Evolutionary conservation across 2,329 filamentous ascomycete species (phyloP), one percentile per base, ranked within the genome.

Genomic region (Ophiostoma ulmi): DNA sequence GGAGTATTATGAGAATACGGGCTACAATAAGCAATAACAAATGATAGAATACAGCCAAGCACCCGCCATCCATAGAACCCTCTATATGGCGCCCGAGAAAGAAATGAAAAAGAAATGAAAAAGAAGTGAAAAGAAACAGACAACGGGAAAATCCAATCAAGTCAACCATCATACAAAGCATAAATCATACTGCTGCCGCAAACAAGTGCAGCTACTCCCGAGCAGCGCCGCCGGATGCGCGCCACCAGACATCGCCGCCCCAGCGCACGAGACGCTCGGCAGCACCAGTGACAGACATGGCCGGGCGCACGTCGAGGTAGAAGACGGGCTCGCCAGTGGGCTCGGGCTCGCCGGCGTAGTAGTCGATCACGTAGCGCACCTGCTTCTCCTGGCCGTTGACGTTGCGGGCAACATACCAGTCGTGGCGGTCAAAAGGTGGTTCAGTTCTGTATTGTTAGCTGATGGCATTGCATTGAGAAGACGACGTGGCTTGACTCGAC

Each of bases 301-400:
- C 95, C 1, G 95, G 95, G 73, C 95, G 87, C 26, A 99, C 95
- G 78, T 99, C 95, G 70, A 99, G 87, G 79, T 90, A 97, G 82
- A 99, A 99, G 7, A 98, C 93, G 2, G 95, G 94, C 78, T 97
- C 93, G 41, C 94, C 95, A 0, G 88, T 91, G 2, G 90, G 88
- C 77, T 96, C 93, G 1, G 91, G 90, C 35, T 90, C 89, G 6
- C 89, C 94, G 44, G 91, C 90, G 80, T 98, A 98, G 81, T 97
- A 98, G 80, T 99, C 95, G 78, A 99, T 99, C 70, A 99, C 88
- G 79, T 99, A 99, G 76, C 95, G 88, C 65, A 97, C 84, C 82
- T 97, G 90, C 78, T 90, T 90, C 76, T 83, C 84, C 72, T 89
- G 79, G 38, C 91, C 92, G 70, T 89, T 84, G 67, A 86, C 80